These are phyloP conservation scores for Clonostachys byssicola DNA, from an alignment of 2,329 filamentous ascomycete genomes.

Conservation along the genomic window DNA sequence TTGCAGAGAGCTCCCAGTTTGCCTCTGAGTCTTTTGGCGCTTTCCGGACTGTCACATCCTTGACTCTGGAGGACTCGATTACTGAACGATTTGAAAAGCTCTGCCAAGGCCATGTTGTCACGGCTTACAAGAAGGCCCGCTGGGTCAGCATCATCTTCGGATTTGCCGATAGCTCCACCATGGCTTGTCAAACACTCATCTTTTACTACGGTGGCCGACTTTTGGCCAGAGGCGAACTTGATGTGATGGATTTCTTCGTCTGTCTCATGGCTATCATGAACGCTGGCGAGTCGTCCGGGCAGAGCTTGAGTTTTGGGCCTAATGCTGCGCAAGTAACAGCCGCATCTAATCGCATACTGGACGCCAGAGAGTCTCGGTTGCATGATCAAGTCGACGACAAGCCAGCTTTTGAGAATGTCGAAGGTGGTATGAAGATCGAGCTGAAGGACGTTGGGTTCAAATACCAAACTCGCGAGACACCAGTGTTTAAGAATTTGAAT, in stretches of 20 bases:
- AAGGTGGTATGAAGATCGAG: constrained; percentile 52
- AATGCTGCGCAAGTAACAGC: constrained; percentile 57
- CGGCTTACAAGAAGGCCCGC: constrained; percentile 57
- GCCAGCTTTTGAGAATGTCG: constrained; percentile 36
- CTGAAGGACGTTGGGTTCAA: constrained; percentile 53
- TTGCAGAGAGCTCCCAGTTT: constrained; percentile 69
- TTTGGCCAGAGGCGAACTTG: constrained; percentile 44
- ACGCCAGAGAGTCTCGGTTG: constrained; percentile 38
- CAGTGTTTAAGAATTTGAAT: constrained; percentile 57
- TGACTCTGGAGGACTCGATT: constrained; percentile 67
- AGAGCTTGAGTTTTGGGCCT: constrained; percentile 63
- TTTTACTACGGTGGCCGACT: constrained; percentile 66
- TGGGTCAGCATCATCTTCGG: constrained; percentile 63
- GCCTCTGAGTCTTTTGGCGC: constrained; percentile 71
- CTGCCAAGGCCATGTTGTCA: constrained; percentile 51
- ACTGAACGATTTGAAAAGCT: constrained; percentile 55
- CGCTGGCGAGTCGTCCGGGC: constrained; percentile 62
- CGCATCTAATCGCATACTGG: constrained; percentile 56
- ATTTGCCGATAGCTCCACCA: constrained; percentile 61
- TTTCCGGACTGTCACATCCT: constrained; percentile 66
- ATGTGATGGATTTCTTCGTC: constrained; percentile 42
- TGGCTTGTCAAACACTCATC: constrained; percentile 59
- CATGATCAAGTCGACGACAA: constrained; percentile 33
- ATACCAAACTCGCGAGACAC: constrained; percentile 53
- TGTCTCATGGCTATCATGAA: constrained; percentile 65